Evolutionary conservation across 2,329 filamentous ascomycete genomes (phyloP).

Genomic region (Zasmidium angulare): DNA sequence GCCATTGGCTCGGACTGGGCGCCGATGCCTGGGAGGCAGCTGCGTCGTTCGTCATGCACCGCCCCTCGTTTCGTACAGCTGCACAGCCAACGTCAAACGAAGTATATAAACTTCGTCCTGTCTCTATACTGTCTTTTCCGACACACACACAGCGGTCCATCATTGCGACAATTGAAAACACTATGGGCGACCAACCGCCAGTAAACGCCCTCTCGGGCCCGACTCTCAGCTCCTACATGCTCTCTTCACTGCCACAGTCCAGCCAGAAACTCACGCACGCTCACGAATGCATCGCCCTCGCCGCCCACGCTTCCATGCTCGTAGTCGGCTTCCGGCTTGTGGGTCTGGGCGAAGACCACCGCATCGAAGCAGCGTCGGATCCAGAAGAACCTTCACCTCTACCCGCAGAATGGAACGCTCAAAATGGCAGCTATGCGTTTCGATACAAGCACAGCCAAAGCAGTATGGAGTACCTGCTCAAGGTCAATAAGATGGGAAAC

Average conservation of each 20-base stretch:
- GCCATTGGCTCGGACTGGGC: background rate
- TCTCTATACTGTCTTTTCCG: no score
- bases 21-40: background rate
- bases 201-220: conserved; percentile 45
- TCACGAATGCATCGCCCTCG: conserved; percentile 80
- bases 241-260: conserved; percentile 42
- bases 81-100: background rate
- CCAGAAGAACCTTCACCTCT: conserved; percentile 59
- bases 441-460: conserved; percentile 85
- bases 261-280: conserved; percentile 59
- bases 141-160: background rate
- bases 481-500: conserved; percentile 75
- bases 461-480: conserved; percentile 78
- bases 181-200: conserved; percentile 8
- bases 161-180: background rate
- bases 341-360: conserved; percentile 81
- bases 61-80: background rate
- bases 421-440: conserved; percentile 70
- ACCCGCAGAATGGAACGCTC: conserved; percentile 76
- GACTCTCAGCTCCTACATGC: conserved; percentile 46
- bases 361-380: conserved; percentile 45
- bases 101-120: background rate
- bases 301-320: conserved; percentile 79
- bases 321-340: conserved; percentile 77
- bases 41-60: background rate